Evolutionary conservation across 2,329 filamentous ascomycete species (phyloP), one percentile per base, ranked within the genome.

Genomic region (Alternaria gansuensis): DNA sequence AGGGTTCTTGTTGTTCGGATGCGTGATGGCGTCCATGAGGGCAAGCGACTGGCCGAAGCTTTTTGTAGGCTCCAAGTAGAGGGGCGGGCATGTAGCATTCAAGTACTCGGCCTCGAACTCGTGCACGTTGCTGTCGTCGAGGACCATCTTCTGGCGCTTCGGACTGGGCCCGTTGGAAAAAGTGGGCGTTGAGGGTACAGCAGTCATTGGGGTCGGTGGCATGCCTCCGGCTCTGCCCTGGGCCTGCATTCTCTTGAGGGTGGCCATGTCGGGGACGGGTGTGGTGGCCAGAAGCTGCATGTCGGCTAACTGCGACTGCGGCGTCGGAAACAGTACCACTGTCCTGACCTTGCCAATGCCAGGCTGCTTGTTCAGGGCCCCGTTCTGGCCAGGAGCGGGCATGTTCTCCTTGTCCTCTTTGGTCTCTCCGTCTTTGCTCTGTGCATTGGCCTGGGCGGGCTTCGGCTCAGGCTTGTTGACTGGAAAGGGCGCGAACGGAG

Each of bases 271-370:
- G 5, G 77, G 71, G 8, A 77, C 67, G 3, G 90, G 89, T 0
- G 91, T 96, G 17, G 84, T 87, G 1, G 90, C 88, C 68, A 94
- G 89, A 46, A 95, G 83, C 40, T 88, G 83, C 48, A 97, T 82
- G 73, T 98, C 94, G 51, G 86, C 85, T 58, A 93, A 85, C 48
- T 91, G 80, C 21, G 88, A 92, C 65, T 92, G 85, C 3, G 87
- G 82, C 0, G 95, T 98, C 3, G 94, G 93, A 60, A 92, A 91
- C 14, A 99, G 84, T 5, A 98, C 94, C 2, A 91, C 84, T 0
- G 92, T 97, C 64, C 84, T 88, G 13, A 94, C 81, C 63, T 84
- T 89, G 63, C 81, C 81, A 5, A 80, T 74, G 5, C 73, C 63
- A 13, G 74, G 61, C 57, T 76, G 71, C 60, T 91, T 90, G 29